These are phyloP conservation scores for Trichoderma gamsii DNA, from an alignment of 495 filamentous ascomycete genomes.

Conservation along the genomic window DNA sequence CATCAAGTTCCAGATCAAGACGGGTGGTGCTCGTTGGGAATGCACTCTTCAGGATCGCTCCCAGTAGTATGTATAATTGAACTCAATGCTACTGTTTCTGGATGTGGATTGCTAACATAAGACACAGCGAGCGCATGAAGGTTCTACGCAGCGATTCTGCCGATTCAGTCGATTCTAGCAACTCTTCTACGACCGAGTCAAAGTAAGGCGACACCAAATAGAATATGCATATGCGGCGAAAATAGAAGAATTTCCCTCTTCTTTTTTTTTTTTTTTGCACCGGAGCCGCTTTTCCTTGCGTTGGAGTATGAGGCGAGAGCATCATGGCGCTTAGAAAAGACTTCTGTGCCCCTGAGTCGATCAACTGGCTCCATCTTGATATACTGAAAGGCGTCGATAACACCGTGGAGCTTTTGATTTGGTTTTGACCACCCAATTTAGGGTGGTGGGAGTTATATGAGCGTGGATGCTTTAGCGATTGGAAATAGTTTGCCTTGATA, in stretches of 20 bases:
- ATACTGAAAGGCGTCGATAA: not conserved
- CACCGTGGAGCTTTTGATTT: not conserved
- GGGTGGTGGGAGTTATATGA: not conserved
- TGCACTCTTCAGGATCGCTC: slow-evolving; percentile 39
- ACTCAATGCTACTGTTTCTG: not conserved
- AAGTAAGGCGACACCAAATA: not conserved
- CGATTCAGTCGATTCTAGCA: slow-evolving; percentile 15
- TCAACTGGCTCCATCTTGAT: slow-evolving; percentile 8
- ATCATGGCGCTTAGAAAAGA: not conserved
- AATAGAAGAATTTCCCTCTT: too few relatives aligned
- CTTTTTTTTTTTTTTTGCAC: not conserved
- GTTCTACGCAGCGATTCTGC: slow-evolving; percentile 23
- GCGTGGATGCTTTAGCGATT: slow-evolving; percentile 1
- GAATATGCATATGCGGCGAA: not conserved
- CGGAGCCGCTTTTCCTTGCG: not conserved
- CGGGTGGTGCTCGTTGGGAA: slow-evolving; percentile 32
- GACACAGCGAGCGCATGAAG: slow-evolving; percentile 33
- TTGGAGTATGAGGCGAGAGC: too few relatives aligned
- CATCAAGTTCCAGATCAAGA: slow-evolving; percentile 40
- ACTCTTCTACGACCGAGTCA: not conserved
- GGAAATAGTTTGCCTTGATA: not conserved
- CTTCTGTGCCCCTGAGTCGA: slow-evolving; percentile 8
- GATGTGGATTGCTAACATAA: slow-evolving; percentile 15
- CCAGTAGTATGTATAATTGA: slow-evolving; percentile 35
- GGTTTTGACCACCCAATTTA: not conserved